Evolutionary conservation across 176 grass and related monocot genomes (phyloP), one percentile per base, ranked within the genome.

Genomic region (Metroxylon sagu): DNA sequence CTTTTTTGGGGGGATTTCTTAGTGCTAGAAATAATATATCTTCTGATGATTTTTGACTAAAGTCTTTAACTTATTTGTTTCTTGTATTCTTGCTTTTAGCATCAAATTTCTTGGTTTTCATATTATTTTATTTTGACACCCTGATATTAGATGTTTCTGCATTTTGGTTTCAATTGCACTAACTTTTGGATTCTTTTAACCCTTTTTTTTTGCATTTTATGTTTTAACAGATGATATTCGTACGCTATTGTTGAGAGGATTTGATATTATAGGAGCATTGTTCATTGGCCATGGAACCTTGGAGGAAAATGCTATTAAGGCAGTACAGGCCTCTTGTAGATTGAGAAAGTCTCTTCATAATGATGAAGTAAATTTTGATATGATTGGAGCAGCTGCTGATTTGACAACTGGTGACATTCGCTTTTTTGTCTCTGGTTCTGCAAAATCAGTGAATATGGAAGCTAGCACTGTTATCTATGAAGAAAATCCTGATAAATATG

Each of bases 261-360:
- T 97, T 69, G 75, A 91, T 77, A 83, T 97, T 68, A 68, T 97
- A 5, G 92, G 92, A 50, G 84, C 58, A 25, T 59, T 97, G n/a
- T 70, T 80, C 59, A 65, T 85, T 39, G 69, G 78, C 14, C 30
- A 56, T 76, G 35, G 50, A 39, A 70, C 60, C 49, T 69, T 10
- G 2, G 56, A 77, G 51, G 62, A 67, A 27, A 76, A 76, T 77
- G 68, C 69, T 50, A 0, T 35, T 0, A 74, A 78, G 50, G 81
- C 72, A 10, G 65, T 97, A 61, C 55, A 88, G 51, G 50, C 71
- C n/a, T 74, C 78, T 16, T 52, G 61, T n/a, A 73, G 52, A 56
- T 59, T 97, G 62, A 97, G 84, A 70, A 35, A 73, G 60, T 66
- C 18, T 26, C 26, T 97, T 62, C 77, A 71, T 49, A 62, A 65